Base-by-base conservation (phyloP, 225 moss, liverwort and hornwort species). In the Neckera pumila region DNA sequence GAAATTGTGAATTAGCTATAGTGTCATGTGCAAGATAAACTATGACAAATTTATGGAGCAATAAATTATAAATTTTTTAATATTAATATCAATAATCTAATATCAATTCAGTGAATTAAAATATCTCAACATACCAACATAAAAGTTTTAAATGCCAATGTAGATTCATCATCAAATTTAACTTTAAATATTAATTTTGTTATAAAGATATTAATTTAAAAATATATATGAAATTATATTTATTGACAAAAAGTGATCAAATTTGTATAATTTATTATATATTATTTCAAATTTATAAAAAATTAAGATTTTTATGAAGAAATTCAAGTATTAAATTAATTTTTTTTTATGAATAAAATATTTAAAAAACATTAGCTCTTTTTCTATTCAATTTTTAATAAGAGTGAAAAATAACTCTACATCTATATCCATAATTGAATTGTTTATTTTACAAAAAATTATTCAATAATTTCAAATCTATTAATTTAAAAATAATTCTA, bases 1-100 rank as follows among this genome's bases (percentile, higher is more conserved):
- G 2, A 2, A 49, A 31, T 0, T 0, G 2, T 20, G 2, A 75
- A 33, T 20, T 75, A 20, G 1, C 10, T 49, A 75, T 12, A 12
- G 6, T 75, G 20, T 51, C 21, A 76, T 12, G 1, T 75, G 7
- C 4, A 74, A 30, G 30, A 31, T 31, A 49, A 20, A 12, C 49
- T 49, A 17, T 14, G 0, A 26, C 18, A 47, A 6, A 47, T 47
- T 73, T 73, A 57, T 21, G 30, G 5, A 45, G 1, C 1, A 45
- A 28, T 10, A 4, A 28, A 28, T 45, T 73, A 6, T 45, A 0
- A 11, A 45, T 43, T 27, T 43, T 27, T 0, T 43, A 43, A 17
- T 17, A 17, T 18, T 30, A 5, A 18, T 45, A 17, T 30, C 5
- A 30, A 6, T 11, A 28, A 17, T 17, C 10, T 6, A 27, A 9